These are phyloP conservation scores for Pichia sp. DNA, from an alignment of 1,139 yeast species.

Conservation along the genomic window DNA sequence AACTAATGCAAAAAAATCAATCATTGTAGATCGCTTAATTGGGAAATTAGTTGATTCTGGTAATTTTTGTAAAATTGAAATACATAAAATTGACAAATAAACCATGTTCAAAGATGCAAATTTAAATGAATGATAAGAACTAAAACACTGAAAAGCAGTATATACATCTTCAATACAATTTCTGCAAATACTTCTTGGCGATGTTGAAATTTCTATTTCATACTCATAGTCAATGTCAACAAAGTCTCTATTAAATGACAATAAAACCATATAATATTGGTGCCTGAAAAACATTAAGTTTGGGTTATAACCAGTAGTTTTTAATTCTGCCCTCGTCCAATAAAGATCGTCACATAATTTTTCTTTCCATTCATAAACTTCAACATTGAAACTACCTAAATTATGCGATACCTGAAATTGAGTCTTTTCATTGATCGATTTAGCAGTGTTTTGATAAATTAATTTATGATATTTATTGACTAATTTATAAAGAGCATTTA, in stretches of 20 bases:
- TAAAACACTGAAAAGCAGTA: slow-evolving; percentile 5
- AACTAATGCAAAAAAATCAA: slow-evolving; percentile 4
- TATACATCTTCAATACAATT: slow-evolving; percentile 8
- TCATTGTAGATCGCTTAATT: background rate
- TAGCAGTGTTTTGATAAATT: background rate
- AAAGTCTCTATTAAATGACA: slow-evolving; percentile 7
- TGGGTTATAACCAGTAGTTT: slow-evolving; percentile 5
- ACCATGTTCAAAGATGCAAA: slow-evolving; percentile 6
- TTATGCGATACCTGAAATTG: slow-evolving; percentile 1
- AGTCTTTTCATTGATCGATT: background rate
- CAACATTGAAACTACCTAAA: slow-evolving; percentile 6
- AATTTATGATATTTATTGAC: slow-evolving; percentile 4
- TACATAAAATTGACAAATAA: slow-evolving; percentile 4
- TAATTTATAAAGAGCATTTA: slow-evolving; percentile 1
- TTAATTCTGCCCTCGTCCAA: slow-evolving; percentile 9
- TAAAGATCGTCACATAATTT: background rate
- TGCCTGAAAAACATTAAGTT: slow-evolving; percentile 9
- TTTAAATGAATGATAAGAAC: background rate
- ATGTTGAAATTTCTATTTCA: no score
- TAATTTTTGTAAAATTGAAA: slow-evolving; percentile 4
- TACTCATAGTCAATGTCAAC: background rate
- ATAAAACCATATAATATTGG: slow-evolving; percentile 8
- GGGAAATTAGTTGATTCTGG: background rate
- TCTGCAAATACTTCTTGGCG: slow-evolving; percentile 3
- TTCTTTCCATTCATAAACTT: slow-evolving; percentile 9